Evolutionary conservation across 2,329 filamentous ascomycete species (phyloP).

Genomic region (Alternaria sp.): DNA sequence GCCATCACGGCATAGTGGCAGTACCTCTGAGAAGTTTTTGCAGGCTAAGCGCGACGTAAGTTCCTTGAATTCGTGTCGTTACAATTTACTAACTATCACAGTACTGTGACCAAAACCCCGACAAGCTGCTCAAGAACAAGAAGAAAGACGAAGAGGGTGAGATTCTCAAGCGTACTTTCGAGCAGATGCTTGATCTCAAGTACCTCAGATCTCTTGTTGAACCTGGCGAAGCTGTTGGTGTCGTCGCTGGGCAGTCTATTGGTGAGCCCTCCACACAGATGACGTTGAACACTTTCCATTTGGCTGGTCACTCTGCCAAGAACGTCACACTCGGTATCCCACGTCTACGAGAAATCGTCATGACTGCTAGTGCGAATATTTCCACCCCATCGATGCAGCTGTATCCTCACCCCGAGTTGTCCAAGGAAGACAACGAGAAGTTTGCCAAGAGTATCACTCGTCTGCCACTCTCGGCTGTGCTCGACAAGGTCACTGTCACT

Average conservation of each 20-base stretch:
- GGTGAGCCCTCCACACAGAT: constrained; percentile 98
- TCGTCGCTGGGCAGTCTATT: constrained; percentile 95
- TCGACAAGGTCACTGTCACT: constrained; percentile 81
- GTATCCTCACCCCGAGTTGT: constrained; percentile 76
- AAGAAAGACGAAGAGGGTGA: constrained; percentile 62
- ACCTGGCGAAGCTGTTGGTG: constrained; percentile 94
- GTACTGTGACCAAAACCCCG: constrained; percentile 81
- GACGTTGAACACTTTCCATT: constrained; percentile 99
- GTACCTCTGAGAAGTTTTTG: constrained; percentile 89
- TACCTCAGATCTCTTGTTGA: constrained; percentile 93
- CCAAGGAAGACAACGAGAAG: constrained; percentile 72
- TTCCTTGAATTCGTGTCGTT: neutral
- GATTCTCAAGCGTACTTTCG: constrained; percentile 72
- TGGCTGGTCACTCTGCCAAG: constrained; percentile 97
- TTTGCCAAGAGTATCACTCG: constrained; percentile 94
- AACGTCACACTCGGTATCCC: constrained; percentile 99
- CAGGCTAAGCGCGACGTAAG: constrained; percentile 69
- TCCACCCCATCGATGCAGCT: constrained; percentile 92
- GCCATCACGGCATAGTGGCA: constrained; percentile 81
- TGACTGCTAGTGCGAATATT: constrained; percentile 92
- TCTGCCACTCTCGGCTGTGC: constrained; percentile 81
- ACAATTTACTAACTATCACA: constrained; percentile 41
- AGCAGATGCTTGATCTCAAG: constrained; percentile 87
- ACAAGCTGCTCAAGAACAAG: constrained; percentile 68
- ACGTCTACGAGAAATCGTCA: constrained; percentile 94